These are phyloP conservation scores for Phyllosticta citribraziliensis DNA, from an alignment of 2,329 filamentous ascomycete genomes.

Conservation along the genomic window DNA sequence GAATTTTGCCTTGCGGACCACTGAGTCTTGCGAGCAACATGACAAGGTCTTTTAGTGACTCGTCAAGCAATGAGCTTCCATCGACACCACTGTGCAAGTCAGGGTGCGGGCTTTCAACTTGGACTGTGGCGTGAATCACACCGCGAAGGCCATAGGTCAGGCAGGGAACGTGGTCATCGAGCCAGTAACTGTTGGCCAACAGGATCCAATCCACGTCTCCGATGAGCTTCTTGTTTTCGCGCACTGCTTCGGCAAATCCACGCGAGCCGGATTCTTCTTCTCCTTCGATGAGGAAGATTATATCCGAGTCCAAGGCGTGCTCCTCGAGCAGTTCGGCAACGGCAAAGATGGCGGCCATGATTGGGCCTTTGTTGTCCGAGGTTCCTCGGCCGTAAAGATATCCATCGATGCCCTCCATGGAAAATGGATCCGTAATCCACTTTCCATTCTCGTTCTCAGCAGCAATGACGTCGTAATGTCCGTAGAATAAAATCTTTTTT, in stretches of 20 bases:
- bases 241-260: constrained; percentile 78
- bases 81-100: constrained; percentile 97
- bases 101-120: constrained; percentile 74
- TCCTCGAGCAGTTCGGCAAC: constrained; percentile 80
- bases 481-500: constrained; percentile 91
- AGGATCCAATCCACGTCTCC: constrained; percentile 90
- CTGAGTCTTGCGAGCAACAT: constrained; percentile 74
- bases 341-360: constrained; percentile 87
- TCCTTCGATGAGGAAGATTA: constrained; percentile 90
- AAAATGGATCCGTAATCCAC: constrained; percentile 83
- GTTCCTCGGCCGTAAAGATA: constrained; percentile 94
- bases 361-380: constrained; percentile 94
- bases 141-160: constrained; percentile 89
- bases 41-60: constrained; percentile 85
- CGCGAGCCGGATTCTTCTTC: constrained; percentile 93
- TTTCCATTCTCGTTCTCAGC: constrained; percentile 74
- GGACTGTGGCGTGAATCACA: constrained; percentile 85
- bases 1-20: constrained; percentile 67
- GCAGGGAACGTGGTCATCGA: constrained; percentile 91
- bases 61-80: constrained; percentile 79
- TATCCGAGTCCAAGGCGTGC: constrained; percentile 75
- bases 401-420: constrained; percentile 79
- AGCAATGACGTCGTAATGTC: constrained; percentile 93
- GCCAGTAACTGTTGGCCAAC: constrained; percentile 96
- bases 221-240: constrained; percentile 70